Conservation (phyloP, 257 asterid genomes). For the Primulina tabacum region DNA sequence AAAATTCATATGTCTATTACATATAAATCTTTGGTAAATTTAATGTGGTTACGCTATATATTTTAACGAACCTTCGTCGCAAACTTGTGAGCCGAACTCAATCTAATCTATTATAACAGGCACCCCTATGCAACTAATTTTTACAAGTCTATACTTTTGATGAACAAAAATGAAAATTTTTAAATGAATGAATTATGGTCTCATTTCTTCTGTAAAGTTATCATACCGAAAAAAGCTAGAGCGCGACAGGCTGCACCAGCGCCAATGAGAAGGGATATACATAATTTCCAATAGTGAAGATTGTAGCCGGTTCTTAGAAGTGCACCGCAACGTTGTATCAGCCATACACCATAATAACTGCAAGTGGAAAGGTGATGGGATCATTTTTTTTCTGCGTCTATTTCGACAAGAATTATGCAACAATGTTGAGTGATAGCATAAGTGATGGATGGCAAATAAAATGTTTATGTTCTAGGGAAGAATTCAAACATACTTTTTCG, state of each 20-base stretch:
- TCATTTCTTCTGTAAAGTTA: slow-evolving; percentile 40
- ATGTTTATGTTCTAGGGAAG: not conserved
- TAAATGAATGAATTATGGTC: not conserved
- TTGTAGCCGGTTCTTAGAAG: slow-evolving; percentile 38
- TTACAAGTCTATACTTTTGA: slow-evolving; percentile 6
- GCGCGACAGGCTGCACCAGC: slow-evolving; percentile 48
- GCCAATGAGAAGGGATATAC: slow-evolving; percentile 48
- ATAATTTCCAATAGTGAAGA: slow-evolving; percentile 41
- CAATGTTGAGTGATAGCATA: not conserved
- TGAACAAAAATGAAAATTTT: not conserved
- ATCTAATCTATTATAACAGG: not conserved
- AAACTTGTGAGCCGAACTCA: slow-evolving; percentile 1
- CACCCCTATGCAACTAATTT: not conserved
- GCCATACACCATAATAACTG: slow-evolving; percentile 62
- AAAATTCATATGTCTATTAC: not conserved
- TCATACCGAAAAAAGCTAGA: slow-evolving; percentile 55
- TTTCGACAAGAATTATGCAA: not conserved
- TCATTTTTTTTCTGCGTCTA: not conserved
- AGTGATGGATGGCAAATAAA: not conserved
- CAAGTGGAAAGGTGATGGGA: slow-evolving; percentile 14
- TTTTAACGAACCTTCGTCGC: not conserved
- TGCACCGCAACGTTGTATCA: slow-evolving; percentile 60
- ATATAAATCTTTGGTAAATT: not conserved
- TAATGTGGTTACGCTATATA: too few species aligned
- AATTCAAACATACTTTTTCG: slow-evolving; percentile 47